A percentile compares a stretch with the other conserved stretches of the same genome.
phyloP scores from a whole-genome alignment of 176 grass and related monocot species.

The Raddia guianensis region DNA sequence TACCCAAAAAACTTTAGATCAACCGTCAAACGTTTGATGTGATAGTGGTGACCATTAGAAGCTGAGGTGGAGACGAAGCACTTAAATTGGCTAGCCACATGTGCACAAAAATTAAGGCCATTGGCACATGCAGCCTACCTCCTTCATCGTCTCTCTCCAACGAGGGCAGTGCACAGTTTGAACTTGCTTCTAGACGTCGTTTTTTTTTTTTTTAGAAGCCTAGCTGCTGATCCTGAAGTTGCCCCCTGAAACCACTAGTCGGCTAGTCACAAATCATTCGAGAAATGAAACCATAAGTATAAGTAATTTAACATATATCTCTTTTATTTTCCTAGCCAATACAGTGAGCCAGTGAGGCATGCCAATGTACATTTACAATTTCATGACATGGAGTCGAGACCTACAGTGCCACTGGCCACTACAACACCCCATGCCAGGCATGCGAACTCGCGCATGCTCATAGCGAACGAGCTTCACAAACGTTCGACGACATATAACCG shows the following conservation, averaged over 20 bases:
- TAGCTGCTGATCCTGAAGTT: no score
- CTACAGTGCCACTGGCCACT: neutral
- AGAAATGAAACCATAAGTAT: neutral
- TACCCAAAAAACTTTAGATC: no score
- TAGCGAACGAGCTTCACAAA: neutral
- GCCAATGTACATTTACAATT: slow-evolving; percentile 20
- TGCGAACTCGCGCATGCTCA: neutral
- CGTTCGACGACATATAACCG: neutral
- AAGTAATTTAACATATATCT: neutral
- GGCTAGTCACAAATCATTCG: neutral
- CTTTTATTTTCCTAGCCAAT: neutral
- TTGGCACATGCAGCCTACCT: no score
- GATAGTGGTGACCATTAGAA: no score
- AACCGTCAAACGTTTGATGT: no score
- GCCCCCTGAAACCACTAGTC: neutral
- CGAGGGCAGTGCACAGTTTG: no score
- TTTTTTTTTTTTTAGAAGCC: no score
- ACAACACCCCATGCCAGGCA: slow-evolving; percentile 13
- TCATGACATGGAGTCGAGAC: slow-evolving; percentile 8
- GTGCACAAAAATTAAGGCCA: no score
- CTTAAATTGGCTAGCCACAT: no score
- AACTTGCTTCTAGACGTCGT: no score
- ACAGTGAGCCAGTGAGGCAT: neutral
- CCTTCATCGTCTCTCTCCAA: no score
- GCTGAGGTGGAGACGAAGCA: no score